Percentiles rank a stretch among this genome's conserved stretches.
Conservation (phyloP, 2,329 filamentous ascomycete species). For the Boeremia lycopersici region DNA sequence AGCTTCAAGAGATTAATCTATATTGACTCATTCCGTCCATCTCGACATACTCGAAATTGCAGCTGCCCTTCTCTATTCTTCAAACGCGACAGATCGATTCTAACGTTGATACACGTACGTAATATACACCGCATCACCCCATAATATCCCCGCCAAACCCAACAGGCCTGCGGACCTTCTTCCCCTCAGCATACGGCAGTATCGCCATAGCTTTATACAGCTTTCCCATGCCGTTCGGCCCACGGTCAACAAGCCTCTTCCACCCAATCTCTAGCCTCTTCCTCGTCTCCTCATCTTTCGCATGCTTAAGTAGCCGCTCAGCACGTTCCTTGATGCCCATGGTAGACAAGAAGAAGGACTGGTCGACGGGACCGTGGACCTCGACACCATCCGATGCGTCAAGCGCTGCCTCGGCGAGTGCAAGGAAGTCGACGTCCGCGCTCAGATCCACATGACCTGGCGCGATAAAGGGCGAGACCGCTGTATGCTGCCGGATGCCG, state of each 20-base stretch:
- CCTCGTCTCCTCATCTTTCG: constrained; percentile 47
- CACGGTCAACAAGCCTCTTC: constrained; percentile 81
- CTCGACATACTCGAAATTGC: no score
- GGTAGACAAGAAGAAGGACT: constrained; percentile 75
- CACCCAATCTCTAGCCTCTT: constrained; percentile 73
- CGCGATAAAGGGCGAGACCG: constrained; percentile 77
- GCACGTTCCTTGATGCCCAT: constrained; percentile 73
- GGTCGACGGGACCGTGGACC: constrained; percentile 88
- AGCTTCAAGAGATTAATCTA: no score
- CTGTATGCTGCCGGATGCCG: constrained; percentile 78
- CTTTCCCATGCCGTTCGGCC: constrained; percentile 87
- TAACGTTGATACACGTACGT: no score
- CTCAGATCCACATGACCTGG: constrained; percentile 87
- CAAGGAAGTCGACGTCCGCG: constrained; percentile 91
- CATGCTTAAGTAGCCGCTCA: constrained; percentile 34
- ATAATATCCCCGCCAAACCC: constrained; percentile 79
- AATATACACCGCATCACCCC: neutral
- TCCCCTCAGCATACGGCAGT: constrained; percentile 68
- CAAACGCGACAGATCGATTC: no score
- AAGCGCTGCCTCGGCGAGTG: constrained; percentile 80
- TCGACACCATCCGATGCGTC: constrained; percentile 79
- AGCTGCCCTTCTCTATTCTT: no score
- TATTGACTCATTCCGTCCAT: no score
- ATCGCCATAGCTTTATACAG: constrained; percentile 94
- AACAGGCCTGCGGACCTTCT: constrained; percentile 75